A percentile compares a stretch with the other conserved stretches of the same genome.
Evolutionary conservation across 768 basidiomycete species (phyloP).

Genomic region (Tylopilus subfusipes): DNA sequence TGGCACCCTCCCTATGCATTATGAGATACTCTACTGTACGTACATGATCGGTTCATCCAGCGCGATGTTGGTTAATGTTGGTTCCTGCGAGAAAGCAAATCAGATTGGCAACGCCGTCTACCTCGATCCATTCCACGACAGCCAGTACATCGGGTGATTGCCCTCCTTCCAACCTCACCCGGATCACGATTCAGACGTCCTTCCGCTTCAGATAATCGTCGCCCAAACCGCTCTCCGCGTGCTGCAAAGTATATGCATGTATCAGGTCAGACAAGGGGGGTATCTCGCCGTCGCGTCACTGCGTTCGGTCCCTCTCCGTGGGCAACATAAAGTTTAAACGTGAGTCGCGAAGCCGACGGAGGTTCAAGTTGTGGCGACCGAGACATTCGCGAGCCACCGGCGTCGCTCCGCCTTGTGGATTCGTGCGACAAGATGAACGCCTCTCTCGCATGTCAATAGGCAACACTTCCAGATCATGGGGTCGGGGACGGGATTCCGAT

Average conservation of each 20-base stretch:
- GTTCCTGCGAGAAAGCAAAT: constrained; percentile 81
- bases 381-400: constrained; percentile 15
- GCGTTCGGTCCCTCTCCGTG: constrained; percentile 13
- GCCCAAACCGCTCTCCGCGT: constrained; percentile 91
- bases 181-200: constrained; percentile 93
- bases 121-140: constrained; percentile 97
- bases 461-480: constrained; percentile 20
- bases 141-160: constrained; percentile 83
- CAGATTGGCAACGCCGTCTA: constrained; percentile 33
- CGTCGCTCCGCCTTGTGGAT: constrained; percentile 8
- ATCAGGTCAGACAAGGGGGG: constrained; percentile 55
- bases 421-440: constrained; percentile 22
- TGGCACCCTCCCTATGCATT: too few species aligned
- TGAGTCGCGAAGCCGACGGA: constrained; percentile 21
- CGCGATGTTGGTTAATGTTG: constrained; percentile 85
- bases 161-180: constrained; percentile 89
- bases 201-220: constrained; percentile 92
- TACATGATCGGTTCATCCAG: too few species aligned
- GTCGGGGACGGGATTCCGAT: constrained; percentile 1
- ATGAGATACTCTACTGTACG: too few species aligned
- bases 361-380: constrained; percentile 8
- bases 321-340: constrained; percentile 29
- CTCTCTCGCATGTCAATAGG: constrained; percentile 23
- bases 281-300: constrained; percentile 24
- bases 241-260: constrained; percentile 74